These are phyloP conservation scores for Apiospora pterosperma DNA, from an alignment of 2,329 filamentous ascomycete species.

Conservation along the genomic window DNA sequence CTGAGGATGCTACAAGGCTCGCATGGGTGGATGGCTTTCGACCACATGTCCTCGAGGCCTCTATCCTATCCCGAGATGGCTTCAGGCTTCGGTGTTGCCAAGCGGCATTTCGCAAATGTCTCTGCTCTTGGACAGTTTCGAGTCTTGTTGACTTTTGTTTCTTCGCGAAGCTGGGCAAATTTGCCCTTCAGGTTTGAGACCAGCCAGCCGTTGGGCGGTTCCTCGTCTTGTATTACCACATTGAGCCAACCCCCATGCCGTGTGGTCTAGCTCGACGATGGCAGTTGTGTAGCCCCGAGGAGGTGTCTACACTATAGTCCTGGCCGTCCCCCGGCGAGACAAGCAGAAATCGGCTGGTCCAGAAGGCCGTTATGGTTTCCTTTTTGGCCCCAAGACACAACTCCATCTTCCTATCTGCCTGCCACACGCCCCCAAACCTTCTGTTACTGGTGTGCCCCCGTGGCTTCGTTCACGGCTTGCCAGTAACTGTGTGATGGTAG, in stretches of 20 bases:
- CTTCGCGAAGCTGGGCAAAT: neutral
- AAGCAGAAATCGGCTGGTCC: neutral
- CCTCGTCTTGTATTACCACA: conserved; percentile 9
- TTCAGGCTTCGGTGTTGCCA: neutral
- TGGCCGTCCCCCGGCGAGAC: neutral
- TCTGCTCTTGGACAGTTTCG: neutral
- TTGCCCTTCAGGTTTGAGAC: conserved; percentile 7
- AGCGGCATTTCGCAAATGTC: neutral
- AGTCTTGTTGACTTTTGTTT: neutral
- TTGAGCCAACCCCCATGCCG: conserved; percentile 8
- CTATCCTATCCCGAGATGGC: neutral
- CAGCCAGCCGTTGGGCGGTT: conserved; percentile 6
- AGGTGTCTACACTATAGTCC: neutral
- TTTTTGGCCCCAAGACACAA: neutral
- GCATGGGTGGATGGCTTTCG: neutral
- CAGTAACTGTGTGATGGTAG: neutral
- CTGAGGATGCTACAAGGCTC: neutral
- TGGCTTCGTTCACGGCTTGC: neutral
- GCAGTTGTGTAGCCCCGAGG: neutral
- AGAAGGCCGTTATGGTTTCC: conserved; percentile 4
- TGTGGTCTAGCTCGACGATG: neutral
- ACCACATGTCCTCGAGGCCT: neutral
- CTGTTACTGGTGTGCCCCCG: neutral
- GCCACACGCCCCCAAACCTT: conserved; percentile 3
- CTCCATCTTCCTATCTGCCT: neutral